Evolutionary conservation across 2,329 filamentous ascomycete genomes (phyloP), one percentile per base, ranked within the genome.

Genomic region (Fusarium sp.): DNA sequence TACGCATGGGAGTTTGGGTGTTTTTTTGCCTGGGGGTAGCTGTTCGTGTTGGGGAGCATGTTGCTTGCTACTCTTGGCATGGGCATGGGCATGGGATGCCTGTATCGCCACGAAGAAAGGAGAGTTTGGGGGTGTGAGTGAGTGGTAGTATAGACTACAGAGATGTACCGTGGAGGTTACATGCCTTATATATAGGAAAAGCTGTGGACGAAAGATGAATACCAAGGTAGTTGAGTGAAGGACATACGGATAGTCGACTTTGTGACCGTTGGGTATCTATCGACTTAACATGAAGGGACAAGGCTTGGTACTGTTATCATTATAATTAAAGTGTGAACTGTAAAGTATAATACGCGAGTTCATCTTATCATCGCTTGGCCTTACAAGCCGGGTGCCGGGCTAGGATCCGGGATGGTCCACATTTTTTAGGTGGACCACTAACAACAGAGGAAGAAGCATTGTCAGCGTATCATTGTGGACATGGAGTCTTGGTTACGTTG

Each of bases 401-500:
- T 36, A 9, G 35, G 50, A 11, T 15, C 50, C 42, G 41, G 26
- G 15, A 34, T 40, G 36, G 8, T 24, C 61, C 61, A 58, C 47
- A 19, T 15, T 42, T 28, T 15, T 42, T 28, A 13, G 41, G 32
- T 54, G 34, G 53, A 32, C 61, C 61, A 46, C 46, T 32, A 29
- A 41, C 50, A 60, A 53, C 42, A 47, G n/a, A 34, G 7, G 12
- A 47, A 39, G 54, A 59, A 61, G 43, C 36, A 34, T 39, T 45
- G 61, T 51, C 57, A 65, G 36, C 61, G 50, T 61, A 65, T 61
- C 61, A 65, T 42, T 38, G 22, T 25, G 15, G 8, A 19, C 19
- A 19, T 42, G 46, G 55, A 65, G 44, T 62, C 58, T 43, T 39
- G 38, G 26, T 47, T 39, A 58, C 57, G 42, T 32, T 58, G 32